Base-by-base conservation (phyloP, 495 filamentous ascomycete genomes). In the Niebla homalea region DNA sequence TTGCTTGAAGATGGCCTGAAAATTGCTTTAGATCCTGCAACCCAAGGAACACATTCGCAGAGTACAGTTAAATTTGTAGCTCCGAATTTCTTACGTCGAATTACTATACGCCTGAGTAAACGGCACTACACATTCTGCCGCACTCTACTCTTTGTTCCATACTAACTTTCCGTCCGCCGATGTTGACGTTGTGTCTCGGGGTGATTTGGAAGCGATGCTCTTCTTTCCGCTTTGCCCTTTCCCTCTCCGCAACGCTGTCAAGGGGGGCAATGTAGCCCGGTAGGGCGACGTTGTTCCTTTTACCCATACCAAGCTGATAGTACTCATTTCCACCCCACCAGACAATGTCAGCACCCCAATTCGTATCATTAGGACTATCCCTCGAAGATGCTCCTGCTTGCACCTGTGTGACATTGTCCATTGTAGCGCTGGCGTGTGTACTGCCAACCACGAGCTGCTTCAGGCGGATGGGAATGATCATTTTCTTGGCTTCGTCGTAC, bases 271-370 rank as follows among this genome's bases (percentile, higher is more conserved):
- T 87, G 63, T 96, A 85, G 0, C 70, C 71, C 14, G 92, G 92
- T 10, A 71, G 70, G 26, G 74, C 67, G 5, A 78, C 55, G 59
- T 98, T 97, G 59, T 78, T 94, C 52, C 89, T 68, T 70, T 80
- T 90, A 35, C 92, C 90, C 4, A 84, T 96, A 4, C 92, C 92
- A 16, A 98, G 76, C 61, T 98, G 92, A 60, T 85, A 94, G 54
- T 78, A 75, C 67, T 98, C 90, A 58, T 96, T 98, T 36, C 85
- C 85, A 55, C 92, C 92, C 85, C 89, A 98, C 75, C 82, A 93
- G 5, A 96, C 61, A 2, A 85, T 79, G 63, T 97, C 92, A 8
- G 80, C 79, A 45, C 90, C 90, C 72, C 77, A 94, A 55, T 87
- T 84, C 4, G 78, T 84, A 51, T 87, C 81, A 43, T 80, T 77